Percentiles rank a stretch among this genome's conserved stretches.
Conservation (phyloP, 306 rosid genomes). For the Sechiopsis laciniata region DNA sequence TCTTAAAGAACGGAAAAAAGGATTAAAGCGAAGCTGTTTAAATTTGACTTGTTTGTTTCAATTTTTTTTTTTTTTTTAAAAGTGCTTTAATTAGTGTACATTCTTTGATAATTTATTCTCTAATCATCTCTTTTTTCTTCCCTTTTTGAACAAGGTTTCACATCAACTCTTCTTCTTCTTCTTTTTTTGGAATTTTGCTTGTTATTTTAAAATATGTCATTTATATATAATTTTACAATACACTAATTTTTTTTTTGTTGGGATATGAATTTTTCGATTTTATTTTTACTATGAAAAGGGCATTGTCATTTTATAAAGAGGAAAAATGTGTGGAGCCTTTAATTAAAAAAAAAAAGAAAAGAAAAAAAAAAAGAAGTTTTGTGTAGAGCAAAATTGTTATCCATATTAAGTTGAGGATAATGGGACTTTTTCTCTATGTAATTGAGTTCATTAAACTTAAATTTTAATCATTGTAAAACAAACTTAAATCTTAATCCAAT, state of each 20-base stretch:
- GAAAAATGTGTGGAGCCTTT: not conserved
- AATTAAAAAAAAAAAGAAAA: not conserved
- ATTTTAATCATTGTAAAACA: too few relatives aligned
- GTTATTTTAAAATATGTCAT: not conserved
- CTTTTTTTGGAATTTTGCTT: not conserved
- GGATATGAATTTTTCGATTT: not conserved
- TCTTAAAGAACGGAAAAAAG: slow-evolving; percentile 14
- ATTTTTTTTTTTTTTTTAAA: not conserved
- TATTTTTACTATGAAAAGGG: not conserved
- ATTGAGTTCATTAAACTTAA: too few relatives aligned
- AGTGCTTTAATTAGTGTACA: slow-evolving; percentile 22
- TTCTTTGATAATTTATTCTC: slow-evolving; percentile 9
- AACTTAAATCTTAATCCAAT: too few relatives aligned
- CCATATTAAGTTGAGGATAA: not conserved
- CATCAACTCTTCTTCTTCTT: not conserved
- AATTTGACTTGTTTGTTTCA: slow-evolving; percentile 10
- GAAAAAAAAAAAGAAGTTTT: too few relatives aligned
- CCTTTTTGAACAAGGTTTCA: slow-evolving; percentile 11
- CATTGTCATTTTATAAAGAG: not conserved
- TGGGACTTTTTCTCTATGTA: not conserved
- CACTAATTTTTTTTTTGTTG: not conserved
- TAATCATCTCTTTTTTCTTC: not conserved
- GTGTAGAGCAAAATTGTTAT: not conserved
- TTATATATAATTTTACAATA: not conserved
- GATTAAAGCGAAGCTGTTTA: slow-evolving; percentile 8